Evolutionary conservation across 1,284 basidiomycete genomes (phyloP).

Genomic region (Cystobasidium pallidum): DNA sequence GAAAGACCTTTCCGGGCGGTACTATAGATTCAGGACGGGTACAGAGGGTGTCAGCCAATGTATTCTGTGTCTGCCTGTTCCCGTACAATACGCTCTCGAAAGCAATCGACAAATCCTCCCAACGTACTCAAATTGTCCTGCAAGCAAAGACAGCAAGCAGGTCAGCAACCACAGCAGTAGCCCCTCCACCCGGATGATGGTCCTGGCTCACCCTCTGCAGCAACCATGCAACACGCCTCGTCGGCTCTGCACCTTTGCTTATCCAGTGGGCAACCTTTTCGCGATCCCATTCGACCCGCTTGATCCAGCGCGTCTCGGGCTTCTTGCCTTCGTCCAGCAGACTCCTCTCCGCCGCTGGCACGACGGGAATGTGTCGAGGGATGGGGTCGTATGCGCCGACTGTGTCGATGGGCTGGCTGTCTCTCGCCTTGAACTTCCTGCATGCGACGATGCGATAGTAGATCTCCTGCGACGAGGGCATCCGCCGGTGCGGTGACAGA

Average conservation of each 20-base stretch:
- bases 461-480: constrained; percentile 32
- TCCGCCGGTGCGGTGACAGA: constrained; percentile 39
- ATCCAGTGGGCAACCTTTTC: constrained; percentile 38
- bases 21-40: constrained; percentile 5
- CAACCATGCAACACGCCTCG: constrained; percentile 34
- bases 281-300: constrained; percentile 41
- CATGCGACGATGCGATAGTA: constrained; percentile 41
- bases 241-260: constrained; percentile 31
- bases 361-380: constrained; percentile 12
- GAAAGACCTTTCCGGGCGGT: constrained; percentile 33
- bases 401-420: constrained; percentile 34
- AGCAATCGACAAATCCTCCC: not conserved
- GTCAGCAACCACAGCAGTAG: not conserved
- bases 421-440: constrained; percentile 25
- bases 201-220: constrained; percentile 30
- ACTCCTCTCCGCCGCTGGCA: constrained; percentile 20
- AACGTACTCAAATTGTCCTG: constrained; percentile 41
- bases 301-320: constrained; percentile 24
- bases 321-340: constrained; percentile 43
- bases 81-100: not conserved
- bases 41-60: constrained; percentile 16
- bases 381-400: constrained; percentile 41
- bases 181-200: no score
- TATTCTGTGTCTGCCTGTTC: not conserved
- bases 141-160: not conserved